phyloP scores from a whole-genome alignment of 2,329 filamentous ascomycete genomes.

The Stromatinia cepivora region DNA sequence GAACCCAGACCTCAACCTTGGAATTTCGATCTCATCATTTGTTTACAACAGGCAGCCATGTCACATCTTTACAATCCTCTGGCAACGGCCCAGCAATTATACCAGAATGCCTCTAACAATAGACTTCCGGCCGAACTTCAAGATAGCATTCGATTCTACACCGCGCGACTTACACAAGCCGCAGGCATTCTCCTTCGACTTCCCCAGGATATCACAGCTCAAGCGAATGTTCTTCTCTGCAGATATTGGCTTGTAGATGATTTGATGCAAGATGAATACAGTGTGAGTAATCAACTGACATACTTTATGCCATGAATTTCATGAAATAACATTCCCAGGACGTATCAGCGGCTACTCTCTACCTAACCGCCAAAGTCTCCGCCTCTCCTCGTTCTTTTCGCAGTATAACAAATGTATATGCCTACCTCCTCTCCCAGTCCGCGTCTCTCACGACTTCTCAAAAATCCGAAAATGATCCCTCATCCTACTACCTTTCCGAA shows the following conservation, averaged over 20 bases:
- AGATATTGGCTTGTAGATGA: constrained; percentile 70
- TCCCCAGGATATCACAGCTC: constrained; percentile 81
- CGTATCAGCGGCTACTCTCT: constrained; percentile 77
- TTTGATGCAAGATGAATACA: constrained; percentile 58
- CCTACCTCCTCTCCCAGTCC: constrained; percentile 68
- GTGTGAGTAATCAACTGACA: constrained; percentile 27
- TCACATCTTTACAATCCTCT: constrained; percentile 69
- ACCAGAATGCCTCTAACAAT: constrained; percentile 55
- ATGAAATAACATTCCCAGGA: constrained; percentile 53
- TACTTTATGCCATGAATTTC: too few relatives aligned
- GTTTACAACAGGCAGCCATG: constrained; percentile 45
- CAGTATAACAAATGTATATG: constrained; percentile 81
- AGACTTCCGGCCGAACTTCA: constrained; percentile 67
- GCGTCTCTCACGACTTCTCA: constrained; percentile 43
- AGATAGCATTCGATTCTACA: constrained; percentile 69
- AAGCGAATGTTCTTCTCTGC: constrained; percentile 78
- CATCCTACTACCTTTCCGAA: constrained; percentile 70
- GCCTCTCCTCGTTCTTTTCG: constrained; percentile 73
- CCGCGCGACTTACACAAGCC: constrained; percentile 72
- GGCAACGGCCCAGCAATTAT: constrained; percentile 70
- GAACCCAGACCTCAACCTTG: constrained; percentile 2
- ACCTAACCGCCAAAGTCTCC: constrained; percentile 80
- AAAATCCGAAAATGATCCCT: constrained; percentile 44
- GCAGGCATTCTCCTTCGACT: constrained; percentile 79
- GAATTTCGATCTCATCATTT: constrained; percentile 1